Evolutionary conservation across 1,139 yeast genomes (phyloP).

Genomic region (Lodderomyces beijingensis): DNA sequence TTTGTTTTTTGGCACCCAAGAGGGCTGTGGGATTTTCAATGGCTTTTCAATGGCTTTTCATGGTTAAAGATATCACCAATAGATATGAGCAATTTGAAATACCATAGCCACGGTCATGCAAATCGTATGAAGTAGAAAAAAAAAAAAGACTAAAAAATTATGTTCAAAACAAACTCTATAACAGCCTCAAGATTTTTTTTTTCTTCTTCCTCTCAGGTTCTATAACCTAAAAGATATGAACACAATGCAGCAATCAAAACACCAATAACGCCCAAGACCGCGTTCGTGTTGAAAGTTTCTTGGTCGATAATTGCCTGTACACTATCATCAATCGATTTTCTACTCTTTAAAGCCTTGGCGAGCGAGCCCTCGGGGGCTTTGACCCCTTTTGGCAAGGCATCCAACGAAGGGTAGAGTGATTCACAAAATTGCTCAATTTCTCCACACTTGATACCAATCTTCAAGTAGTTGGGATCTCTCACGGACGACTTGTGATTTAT

Average conservation of each 20-base stretch:
- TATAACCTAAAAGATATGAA: background rate
- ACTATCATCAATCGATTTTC: constrained; percentile 29
- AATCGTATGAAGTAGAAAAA: too few relatives aligned
- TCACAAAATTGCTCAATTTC: constrained; percentile 85
- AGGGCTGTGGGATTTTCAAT: too few relatives aligned
- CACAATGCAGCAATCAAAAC: constrained; percentile 6
- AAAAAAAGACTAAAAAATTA: too few relatives aligned
- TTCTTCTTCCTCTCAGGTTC: too few relatives aligned
- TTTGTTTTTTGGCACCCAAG: too few relatives aligned
- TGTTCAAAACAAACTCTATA: too few relatives aligned
- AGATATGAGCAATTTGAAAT: too few relatives aligned
- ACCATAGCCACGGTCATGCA: too few relatives aligned
- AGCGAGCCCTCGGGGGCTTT: constrained; percentile 17
- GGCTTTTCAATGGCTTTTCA: too few relatives aligned
- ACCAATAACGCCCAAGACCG: constrained; percentile 10
- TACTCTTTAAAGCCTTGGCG: constrained; percentile 22
- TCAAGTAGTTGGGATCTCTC: constrained; percentile 81
- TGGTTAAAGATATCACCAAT: too few relatives aligned
- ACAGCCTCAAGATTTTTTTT: too few relatives aligned
- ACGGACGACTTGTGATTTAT: constrained; percentile 80
- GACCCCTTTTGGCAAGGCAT: constrained; percentile 30
- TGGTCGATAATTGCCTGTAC: constrained; percentile 22
- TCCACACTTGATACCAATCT: constrained; percentile 81
- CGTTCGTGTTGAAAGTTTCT: constrained; percentile 26
- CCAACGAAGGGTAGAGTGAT: constrained; percentile 53